phyloP scores from a whole-genome alignment of 495 filamentous ascomycete genomes.

The Delitschia confertaspora region DNA sequence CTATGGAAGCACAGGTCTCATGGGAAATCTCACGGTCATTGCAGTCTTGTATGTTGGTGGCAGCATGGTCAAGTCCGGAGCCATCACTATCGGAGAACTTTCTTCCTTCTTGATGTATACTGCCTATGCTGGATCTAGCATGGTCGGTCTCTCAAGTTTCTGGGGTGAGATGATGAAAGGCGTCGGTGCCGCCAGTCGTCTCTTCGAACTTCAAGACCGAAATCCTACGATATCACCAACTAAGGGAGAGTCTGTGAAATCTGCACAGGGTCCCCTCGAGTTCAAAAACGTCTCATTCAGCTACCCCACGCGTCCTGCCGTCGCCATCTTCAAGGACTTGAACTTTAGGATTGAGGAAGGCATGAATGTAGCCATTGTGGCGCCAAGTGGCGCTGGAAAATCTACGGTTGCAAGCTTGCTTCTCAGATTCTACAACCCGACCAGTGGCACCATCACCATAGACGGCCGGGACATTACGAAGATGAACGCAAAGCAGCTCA shows the following conservation, averaged over 20 bases:
- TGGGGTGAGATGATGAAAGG: conserved; percentile 99
- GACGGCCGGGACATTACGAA: conserved; percentile 71
- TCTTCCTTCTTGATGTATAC: conserved; percentile 99
- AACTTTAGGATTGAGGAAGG: conserved; percentile 87
- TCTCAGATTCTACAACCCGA: conserved; percentile 84
- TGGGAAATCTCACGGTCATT: conserved; percentile 92
- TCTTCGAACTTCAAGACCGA: conserved; percentile 94
- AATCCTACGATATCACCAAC: conserved; percentile 79
- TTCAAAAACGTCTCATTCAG: conserved; percentile 80
- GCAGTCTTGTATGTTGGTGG: conserved; percentile 87
- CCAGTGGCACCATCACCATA: conserved; percentile 66
- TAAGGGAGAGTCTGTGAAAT: conserved; percentile 62
- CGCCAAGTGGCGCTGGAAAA: conserved; percentile 90
- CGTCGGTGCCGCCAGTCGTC: conserved; percentile 84
- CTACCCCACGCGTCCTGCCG: conserved; percentile 84
- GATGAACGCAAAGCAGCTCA: conserved; percentile 92
- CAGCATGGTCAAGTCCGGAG: conserved; percentile 74
- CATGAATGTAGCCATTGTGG: conserved; percentile 91
- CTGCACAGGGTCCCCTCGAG: conserved; percentile 76
- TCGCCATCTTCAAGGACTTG: conserved; percentile 80
- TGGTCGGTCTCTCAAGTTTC: conserved; percentile 90
- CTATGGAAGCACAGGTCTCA: conserved; percentile 77
- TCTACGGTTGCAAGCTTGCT: conserved; percentile 84
- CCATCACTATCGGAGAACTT: conserved; percentile 82
- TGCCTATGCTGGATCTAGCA: conserved; percentile 79